Conservation (phyloP, 78 protist genomes). For the Andalucia godoyi region DNA sequence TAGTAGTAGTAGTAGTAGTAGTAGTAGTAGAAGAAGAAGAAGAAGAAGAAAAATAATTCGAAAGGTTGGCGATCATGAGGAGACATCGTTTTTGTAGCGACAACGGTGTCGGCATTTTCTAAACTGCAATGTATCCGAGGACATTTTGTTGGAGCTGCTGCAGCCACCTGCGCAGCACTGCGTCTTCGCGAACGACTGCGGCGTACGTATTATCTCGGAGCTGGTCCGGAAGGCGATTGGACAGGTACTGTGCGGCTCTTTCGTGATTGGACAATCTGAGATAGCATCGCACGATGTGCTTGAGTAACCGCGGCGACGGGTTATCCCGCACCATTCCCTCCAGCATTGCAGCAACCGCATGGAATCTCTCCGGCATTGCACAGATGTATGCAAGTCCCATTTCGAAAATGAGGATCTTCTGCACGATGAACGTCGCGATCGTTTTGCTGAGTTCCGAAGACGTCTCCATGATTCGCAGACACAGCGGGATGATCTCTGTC, state of each 20-base stretch:
- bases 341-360: constrained; percentile 66
- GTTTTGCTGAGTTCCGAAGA: constrained; percentile 90
- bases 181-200: constrained; percentile 22
- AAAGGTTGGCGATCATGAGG: too few relatives aligned
- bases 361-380: constrained; percentile 80
- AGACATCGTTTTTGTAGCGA: too few relatives aligned
- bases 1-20: too few relatives aligned
- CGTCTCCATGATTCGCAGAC: constrained; percentile 95
- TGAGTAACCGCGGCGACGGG: constrained; percentile 66
- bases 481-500: constrained; percentile 96
- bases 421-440: constrained; percentile 98
- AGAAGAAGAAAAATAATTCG: too few relatives aligned
- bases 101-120: too few relatives aligned
- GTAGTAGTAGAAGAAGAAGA: too few relatives aligned
- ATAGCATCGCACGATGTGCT: constrained; percentile 95
- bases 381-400: constrained; percentile 78
- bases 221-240: constrained; percentile 33
- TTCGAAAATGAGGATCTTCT: constrained; percentile 90
- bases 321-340: constrained; percentile 17
- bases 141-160: constrained; percentile 26
- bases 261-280: constrained; percentile 82
- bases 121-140: too few relatives aligned
- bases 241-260: constrained; percentile 51
- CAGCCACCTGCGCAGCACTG: constrained; percentile 25
- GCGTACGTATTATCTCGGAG: constrained; percentile 36